Base-by-base conservation (phyloP, 495 filamentous ascomycete genomes). In the Acidomyces sp. region DNA sequence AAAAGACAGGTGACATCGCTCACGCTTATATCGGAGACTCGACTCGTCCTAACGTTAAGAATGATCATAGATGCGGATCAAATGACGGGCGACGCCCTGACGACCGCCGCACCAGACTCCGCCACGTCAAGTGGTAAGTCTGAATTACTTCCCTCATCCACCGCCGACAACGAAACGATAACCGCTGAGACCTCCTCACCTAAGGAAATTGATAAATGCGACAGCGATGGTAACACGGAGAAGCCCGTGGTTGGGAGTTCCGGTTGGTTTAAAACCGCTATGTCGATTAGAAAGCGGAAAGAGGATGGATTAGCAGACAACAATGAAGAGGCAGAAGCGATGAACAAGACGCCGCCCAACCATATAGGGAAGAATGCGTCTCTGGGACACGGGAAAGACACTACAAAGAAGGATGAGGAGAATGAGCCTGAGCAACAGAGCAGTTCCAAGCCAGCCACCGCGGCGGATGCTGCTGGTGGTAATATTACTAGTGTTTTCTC, bases 111-210 rank as follows among this genome's bases (percentile, higher is more conserved):
- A 13, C 24, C 13, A 44, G 33, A 44, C 41, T 15, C 19, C 13
- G 34, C 43, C 37, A 40, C 35, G n/a, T 19, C 35, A 19, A 46
- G 27, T 30, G 43, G 43, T 46, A 45, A 37, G 41, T 45, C 41
- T 31, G 41, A 38, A 21, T 11, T 4, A 34, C 37, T 22, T 23
- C 17, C 22, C 18, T 18, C 21, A 27, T 46, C 34, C 11, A 22
- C 19, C 29, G 6, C 24, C 9, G 17, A 31, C 13, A 10, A 17
- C 15, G 35, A 15, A 17, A 19, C 43, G 3, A 26, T 9, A 2
- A n/a, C 42, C 12, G 17, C 43, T 21, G 12, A 5, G 11, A 29
- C 5, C 9, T 18, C 43, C 10, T 6, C 17, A 11, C 19, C 36
- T 38, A 22, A 20, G 20, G 9, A n/a, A 21, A 38, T 16, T 17